These are phyloP conservation scores for Marasmius fiardii DNA, from an alignment of 1,284 basidiomycete genomes.

Conservation along the genomic window DNA sequence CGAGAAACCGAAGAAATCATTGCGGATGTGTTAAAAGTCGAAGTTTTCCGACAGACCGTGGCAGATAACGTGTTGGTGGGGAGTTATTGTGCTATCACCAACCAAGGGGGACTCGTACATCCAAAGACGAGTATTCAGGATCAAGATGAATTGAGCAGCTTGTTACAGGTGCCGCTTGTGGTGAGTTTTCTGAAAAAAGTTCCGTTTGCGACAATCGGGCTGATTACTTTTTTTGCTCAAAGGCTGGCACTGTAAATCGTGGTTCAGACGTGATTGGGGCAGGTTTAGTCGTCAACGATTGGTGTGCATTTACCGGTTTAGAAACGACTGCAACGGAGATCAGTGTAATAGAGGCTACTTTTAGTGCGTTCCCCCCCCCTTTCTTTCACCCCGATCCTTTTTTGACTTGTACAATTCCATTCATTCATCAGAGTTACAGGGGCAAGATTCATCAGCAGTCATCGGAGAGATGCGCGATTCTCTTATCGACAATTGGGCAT, in stretches of 20 bases:
- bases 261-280: constrained; percentile 98
- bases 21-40: constrained; percentile 97
- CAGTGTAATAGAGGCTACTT: constrained; percentile 95
- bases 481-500: constrained; percentile 93
- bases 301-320: constrained; percentile 96
- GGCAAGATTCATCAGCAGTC: constrained; percentile 80
- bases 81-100: constrained; percentile 91
- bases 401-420: not conserved
- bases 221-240: not conserved
- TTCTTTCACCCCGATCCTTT: constrained; percentile 8
- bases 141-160: constrained; percentile 94
- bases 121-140: constrained; percentile 97
- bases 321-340: constrained; percentile 99
- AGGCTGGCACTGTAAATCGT: constrained; percentile 98
- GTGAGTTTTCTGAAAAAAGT: too few species aligned
- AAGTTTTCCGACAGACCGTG: constrained; percentile 98
- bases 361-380: constrained; percentile 61
- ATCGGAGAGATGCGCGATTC: constrained; percentile 95
- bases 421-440: constrained; percentile 76
- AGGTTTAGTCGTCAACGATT: constrained; percentile 97
- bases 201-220: too few species aligned
- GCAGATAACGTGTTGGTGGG: constrained; percentile 97
- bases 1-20: constrained; percentile 99
- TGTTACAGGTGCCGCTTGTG: constrained; percentile 94
- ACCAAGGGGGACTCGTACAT: constrained; percentile 96